Evolutionary conservation across 306 rosid genomes (phyloP).

Genomic region (Citrullus colocynthis): DNA sequence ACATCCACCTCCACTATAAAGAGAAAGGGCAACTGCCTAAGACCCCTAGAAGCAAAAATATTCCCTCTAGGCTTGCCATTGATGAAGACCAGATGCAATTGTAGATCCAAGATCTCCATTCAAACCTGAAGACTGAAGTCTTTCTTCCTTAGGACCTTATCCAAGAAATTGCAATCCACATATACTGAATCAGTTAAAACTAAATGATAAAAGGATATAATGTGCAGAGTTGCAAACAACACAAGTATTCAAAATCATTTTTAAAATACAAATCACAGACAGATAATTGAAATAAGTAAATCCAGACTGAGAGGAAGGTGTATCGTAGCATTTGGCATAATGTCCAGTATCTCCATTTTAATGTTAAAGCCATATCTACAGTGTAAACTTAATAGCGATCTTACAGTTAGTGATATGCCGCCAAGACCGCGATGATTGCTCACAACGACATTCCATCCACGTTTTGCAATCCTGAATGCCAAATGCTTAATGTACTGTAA

Average conservation of each 20-base stretch:
- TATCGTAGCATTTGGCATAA: neutral
- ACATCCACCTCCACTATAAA: no score
- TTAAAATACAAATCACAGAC: neutral
- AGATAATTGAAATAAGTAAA: no score
- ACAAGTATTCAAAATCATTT: neutral
- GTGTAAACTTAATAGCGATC: slow-evolving; percentile 10
- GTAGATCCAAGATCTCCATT: no score
- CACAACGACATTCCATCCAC: slow-evolving; percentile 77
- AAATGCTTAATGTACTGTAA: slow-evolving; percentile 85
- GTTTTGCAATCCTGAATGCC: slow-evolving; percentile 60
- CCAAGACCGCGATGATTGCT: slow-evolving; percentile 93
- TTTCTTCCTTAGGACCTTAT: no score
- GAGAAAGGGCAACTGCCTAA: no score
- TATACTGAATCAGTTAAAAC: neutral
- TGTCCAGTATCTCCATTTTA: neutral
- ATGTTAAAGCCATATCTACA: neutral
- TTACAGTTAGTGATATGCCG: slow-evolving; percentile 87
- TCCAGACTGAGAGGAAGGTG: no score
- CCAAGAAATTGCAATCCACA: neutral
- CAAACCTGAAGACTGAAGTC: no score
- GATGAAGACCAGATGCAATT: no score
- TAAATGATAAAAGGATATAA: neutral
- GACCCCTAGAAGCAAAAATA: no score
- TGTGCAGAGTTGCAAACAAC: neutral
- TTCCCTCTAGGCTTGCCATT: no score